Conservation (phyloP, 371 early-diverging fungal genomes). For the Haplosporangium sp. region DNA sequence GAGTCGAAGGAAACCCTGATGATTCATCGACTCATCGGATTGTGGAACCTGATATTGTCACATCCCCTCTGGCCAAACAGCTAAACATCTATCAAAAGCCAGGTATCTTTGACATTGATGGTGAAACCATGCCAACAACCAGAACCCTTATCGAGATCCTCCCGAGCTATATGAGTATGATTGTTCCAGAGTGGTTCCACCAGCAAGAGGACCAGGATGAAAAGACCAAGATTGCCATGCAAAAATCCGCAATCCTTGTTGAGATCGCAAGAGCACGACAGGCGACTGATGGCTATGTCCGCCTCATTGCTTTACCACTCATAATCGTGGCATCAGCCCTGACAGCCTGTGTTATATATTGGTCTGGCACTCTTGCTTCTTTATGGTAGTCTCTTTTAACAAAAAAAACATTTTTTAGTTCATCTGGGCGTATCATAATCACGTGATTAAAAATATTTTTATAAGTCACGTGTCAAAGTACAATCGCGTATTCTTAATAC, state of each 20-base stretch:
- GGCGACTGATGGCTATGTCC: not conserved
- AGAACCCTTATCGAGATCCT: slow-evolving; percentile 45
- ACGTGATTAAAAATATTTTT: too few relatives aligned
- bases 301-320: too few relatives aligned
- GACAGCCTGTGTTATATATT: too few relatives aligned
- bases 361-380: too few relatives aligned
- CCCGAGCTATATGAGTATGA: slow-evolving; percentile 35
- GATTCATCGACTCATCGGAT: slow-evolving; percentile 25
- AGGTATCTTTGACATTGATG: slow-evolving; percentile 48
- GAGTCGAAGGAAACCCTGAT: slow-evolving; percentile 31
- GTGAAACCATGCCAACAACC: slow-evolving; percentile 42
- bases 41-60: slow-evolving; percentile 22
- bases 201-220: slow-evolving; percentile 12
- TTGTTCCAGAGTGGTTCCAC: slow-evolving; percentile 44
- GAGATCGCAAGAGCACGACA: not conserved
- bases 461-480: too few relatives aligned
- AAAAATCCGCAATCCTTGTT: not conserved
- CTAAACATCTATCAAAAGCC: slow-evolving; percentile 21
- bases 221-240: not conserved
- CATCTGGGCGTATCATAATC: too few relatives aligned
- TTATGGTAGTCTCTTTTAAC: too few relatives aligned
- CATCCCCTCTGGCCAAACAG: slow-evolving; percentile 11
- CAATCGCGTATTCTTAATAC: too few relatives aligned
- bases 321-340: too few relatives aligned
- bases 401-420: too few relatives aligned